Conservation (phyloP, 805 yeast genomes). For the Yarrowia hollandica region DNA sequence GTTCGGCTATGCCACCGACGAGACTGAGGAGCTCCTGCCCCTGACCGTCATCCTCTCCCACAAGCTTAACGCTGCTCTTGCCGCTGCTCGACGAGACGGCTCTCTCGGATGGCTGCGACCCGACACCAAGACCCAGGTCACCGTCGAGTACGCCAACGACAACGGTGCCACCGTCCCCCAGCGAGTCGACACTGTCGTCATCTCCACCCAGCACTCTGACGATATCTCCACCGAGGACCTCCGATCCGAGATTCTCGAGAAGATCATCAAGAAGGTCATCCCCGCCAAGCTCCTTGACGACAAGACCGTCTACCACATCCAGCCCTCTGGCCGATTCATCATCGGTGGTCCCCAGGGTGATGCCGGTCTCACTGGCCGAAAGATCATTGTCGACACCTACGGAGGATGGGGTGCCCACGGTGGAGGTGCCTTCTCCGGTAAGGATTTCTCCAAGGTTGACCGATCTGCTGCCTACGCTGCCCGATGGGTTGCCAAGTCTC, state of each 20-base stretch:
- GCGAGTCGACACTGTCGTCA: slow-evolving; percentile 96
- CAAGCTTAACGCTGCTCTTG: slow-evolving; percentile 94
- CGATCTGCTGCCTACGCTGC: slow-evolving; percentile 99
- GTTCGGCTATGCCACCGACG: slow-evolving; percentile 99
- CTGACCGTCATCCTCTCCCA: slow-evolving; percentile 92
- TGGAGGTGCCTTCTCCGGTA: slow-evolving; percentile 99
- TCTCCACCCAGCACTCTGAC: slow-evolving; percentile 98
- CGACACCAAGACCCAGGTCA: slow-evolving; percentile 99
- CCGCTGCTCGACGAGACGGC: slow-evolving; percentile 96
- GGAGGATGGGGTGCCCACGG: slow-evolving; percentile 99
- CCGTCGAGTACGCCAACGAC: slow-evolving; percentile 92
- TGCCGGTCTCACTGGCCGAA: slow-evolving; percentile 99
- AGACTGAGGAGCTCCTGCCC: slow-evolving; percentile 96
- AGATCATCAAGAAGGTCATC: slow-evolving; percentile 87
- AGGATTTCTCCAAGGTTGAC: slow-evolving; percentile 99
- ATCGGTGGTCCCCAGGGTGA: slow-evolving; percentile 99
- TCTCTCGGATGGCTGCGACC: slow-evolving; percentile 96
- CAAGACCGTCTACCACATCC: slow-evolving; percentile 95
- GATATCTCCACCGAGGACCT: slow-evolving; percentile 90
- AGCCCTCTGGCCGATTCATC: slow-evolving; percentile 99
- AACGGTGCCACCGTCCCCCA: slow-evolving; percentile 93
- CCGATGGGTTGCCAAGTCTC: slow-evolving; percentile 99
- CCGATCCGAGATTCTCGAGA: slow-evolving; percentile 72
- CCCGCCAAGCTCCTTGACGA: slow-evolving; percentile 90
- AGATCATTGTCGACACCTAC: slow-evolving; percentile 98